Base-by-base conservation (phyloP, 2,329 filamentous ascomycete species). In the Aspergillus sojae region DNA sequence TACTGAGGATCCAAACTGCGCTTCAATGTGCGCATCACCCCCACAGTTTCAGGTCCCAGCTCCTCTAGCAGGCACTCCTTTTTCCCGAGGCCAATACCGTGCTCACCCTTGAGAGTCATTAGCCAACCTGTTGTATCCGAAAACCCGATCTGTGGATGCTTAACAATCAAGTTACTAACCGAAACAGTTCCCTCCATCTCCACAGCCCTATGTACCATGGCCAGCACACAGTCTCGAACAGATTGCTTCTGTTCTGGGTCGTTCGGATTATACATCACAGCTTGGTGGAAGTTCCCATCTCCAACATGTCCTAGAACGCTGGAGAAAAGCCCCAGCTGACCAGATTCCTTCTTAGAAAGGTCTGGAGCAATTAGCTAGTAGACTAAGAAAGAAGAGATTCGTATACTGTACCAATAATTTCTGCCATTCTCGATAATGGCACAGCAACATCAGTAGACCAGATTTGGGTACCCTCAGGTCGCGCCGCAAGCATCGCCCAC, bases 101-200 rank as follows among this genome's bases (percentile, higher is more conserved):
- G 92, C 77, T 96, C 93, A 39, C 92, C 92, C 69, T 75, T 4
- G 32, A 32, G 14, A 32, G 12, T 4, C 3, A 45, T 60, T 26
- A 61, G 54, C 7, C 4, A 57, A 21, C 21, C 10, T 14, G 4
- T 6, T 41, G 46, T 9, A 14, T 14, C 11, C 43, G 19, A 11
- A 16, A 46, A 21, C 21, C 26, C 2, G 10, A 16, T 26, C 45
- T 21, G 5, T 10, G 3, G 11, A 30, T 7, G 12, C 19, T 36
- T 2, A 16, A 26, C 5, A 39, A 19, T 26, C 5, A 10, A 11
- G 23, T 14, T 16, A 23, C 60, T 72, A 69, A 80, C 79, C 1
- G 92, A 94, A 73, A 91, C 94, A 5, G 92, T 95, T 2, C 93
- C 92, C 62, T 96, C 93, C 93, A 96, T 96, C 68, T 94, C 91